These are phyloP conservation scores for Berberis vulgaris DNA, from an alignment of 164 flowering plant species.

Conservation along the genomic window DNA sequence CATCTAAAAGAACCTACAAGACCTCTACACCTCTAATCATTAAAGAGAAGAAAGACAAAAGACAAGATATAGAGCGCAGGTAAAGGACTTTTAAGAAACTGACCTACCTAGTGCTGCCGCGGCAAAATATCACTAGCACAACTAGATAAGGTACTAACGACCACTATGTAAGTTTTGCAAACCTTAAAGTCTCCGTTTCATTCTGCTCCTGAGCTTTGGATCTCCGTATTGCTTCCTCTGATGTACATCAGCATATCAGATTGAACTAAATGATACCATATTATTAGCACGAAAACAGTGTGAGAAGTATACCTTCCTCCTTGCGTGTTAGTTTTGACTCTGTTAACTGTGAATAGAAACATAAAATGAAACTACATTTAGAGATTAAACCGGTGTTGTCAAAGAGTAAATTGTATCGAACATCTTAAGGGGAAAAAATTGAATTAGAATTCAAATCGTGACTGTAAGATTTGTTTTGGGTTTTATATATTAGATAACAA, in stretches of 20 bases:
- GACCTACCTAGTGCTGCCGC: no score
- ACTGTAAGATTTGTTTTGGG: no score
- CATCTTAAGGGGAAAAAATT: no score
- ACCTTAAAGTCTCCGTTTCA: constrained; percentile 59
- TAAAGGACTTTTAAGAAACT: no score
- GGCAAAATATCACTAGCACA: no score
- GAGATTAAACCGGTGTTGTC: neutral
- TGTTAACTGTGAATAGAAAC: constrained; percentile 39
- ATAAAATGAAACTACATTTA: neutral
- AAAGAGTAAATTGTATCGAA: neutral
- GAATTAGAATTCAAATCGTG: no score
- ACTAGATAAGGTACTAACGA: no score
- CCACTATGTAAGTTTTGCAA: constrained; percentile 1
- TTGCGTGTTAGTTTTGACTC: constrained; percentile 50
- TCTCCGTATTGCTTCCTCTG: constrained; percentile 83
- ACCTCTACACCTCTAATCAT: no score
- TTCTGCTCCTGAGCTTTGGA: constrained; percentile 62
- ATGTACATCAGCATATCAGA: constrained; percentile 4
- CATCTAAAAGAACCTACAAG: no score
- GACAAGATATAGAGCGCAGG: no score
- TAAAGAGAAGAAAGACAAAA: no score
- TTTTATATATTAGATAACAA: no score
- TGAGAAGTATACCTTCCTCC: constrained; percentile 59
- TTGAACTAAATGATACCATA: neutral
- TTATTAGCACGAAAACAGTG: neutral